A percentile compares a stretch with the other conserved stretches of the same genome.
Conservation (phyloP, 257 asterid species). For the Salvia miltiorrhiza region DNA sequence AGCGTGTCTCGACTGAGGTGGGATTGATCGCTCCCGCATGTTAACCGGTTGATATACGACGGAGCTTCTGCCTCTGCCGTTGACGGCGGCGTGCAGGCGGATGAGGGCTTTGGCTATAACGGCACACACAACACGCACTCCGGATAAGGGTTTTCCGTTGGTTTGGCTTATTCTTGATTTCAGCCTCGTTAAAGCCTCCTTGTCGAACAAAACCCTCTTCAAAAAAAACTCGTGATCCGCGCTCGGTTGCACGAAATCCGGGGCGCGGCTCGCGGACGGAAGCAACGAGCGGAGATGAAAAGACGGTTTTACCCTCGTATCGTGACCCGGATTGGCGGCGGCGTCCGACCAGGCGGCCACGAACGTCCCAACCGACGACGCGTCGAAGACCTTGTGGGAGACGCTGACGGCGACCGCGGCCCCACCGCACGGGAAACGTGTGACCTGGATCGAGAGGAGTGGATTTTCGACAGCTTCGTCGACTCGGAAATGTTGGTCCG, state of each 20-base stretch:
- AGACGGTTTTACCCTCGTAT: neutral
- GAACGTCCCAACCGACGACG: constrained; percentile 21
- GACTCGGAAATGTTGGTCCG: neutral
- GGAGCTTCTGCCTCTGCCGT: neutral
- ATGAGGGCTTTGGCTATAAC: constrained; percentile 23
- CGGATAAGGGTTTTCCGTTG: neutral
- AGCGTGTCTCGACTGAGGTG: constrained; percentile 17
- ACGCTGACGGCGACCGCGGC: neutral
- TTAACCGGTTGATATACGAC: constrained; percentile 4
- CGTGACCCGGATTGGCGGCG: neutral
- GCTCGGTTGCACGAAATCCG: no score
- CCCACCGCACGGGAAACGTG: constrained; percentile 12
- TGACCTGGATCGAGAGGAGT: constrained; percentile 1
- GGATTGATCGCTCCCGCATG: constrained; percentile 20
- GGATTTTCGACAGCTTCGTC: neutral
- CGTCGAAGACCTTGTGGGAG: constrained; percentile 4
- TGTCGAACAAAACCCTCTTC: constrained; percentile 19
- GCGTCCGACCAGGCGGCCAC: constrained; percentile 27
- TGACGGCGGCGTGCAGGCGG: neutral
- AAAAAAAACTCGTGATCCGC: neutral
- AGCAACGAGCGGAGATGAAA: constrained; percentile 11
- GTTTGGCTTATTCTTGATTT: neutral
- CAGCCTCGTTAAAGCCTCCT: constrained; percentile 1
- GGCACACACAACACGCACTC: constrained; percentile 11
- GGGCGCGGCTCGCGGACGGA: no score